Conservation (phyloP, 805 yeast genomes). For the Suhomyces faveliae region DNA sequence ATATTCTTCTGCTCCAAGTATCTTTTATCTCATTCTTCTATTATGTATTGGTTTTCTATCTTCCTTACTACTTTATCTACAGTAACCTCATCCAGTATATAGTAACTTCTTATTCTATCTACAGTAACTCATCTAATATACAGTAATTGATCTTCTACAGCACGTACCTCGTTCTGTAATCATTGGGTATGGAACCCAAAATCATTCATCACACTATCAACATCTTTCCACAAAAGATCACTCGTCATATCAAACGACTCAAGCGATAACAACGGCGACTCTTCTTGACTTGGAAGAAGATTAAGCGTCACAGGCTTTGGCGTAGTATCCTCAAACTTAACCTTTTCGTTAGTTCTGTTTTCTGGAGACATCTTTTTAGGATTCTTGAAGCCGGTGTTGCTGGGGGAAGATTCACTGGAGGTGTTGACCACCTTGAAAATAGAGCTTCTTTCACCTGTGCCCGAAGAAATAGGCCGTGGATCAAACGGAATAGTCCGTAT, state of each 20-base stretch:
- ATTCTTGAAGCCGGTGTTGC: background rate
- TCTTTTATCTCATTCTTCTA: no score
- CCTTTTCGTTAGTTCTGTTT: no score
- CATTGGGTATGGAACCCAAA: slow-evolving; percentile 74
- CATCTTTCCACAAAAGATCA: slow-evolving; percentile 72
- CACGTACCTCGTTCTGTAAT: background rate
- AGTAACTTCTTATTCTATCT: no score
- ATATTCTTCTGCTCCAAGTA: no score
- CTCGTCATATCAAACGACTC: slow-evolving; percentile 49
- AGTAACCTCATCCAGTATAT: no score
- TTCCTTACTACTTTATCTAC: no score
- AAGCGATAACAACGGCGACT: slow-evolving; percentile 12
- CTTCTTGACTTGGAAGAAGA: background rate
- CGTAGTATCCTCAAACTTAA: no score
- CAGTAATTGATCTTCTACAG: no score
- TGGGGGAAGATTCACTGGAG: slow-evolving; percentile 34
- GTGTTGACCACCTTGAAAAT: slow-evolving; percentile 39
- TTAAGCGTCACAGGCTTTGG: no score
- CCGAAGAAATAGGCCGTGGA: slow-evolving; percentile 66
- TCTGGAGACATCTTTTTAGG: background rate
- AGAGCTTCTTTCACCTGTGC: slow-evolving; percentile 32
- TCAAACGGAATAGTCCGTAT: slow-evolving; percentile 79
- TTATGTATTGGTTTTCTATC: no score
- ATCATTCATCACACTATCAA: slow-evolving; percentile 86
- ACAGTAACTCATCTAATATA: no score